phyloP scores from a whole-genome alignment of 306 rosid genomes.

The Gastrolobium villosum region DNA sequence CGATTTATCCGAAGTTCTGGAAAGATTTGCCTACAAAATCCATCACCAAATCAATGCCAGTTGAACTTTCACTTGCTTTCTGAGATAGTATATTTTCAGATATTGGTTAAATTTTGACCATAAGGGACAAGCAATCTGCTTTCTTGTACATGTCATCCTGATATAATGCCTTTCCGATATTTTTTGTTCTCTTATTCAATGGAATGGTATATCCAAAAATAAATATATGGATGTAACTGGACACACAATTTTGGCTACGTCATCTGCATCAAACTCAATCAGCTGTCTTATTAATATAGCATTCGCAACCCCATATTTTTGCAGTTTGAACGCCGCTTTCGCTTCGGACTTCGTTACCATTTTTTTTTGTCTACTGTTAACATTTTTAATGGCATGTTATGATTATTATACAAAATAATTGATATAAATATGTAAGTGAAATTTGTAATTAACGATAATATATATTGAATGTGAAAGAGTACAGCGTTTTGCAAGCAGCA shows the following conservation, averaged over 20 bases:
- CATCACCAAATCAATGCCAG: neutral
- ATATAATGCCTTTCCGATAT: neutral
- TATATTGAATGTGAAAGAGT: neutral
- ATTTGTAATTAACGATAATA: neutral
- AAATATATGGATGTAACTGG: neutral
- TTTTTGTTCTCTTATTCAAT: neutral
- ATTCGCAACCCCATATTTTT: too few relatives aligned
- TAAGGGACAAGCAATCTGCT: conserved; percentile 6
- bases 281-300: too few relatives aligned
- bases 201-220: neutral
- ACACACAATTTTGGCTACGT: neutral
- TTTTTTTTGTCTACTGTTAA: neutral
- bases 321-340: too few relatives aligned
- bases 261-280: too few relatives aligned
- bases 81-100: neutral
- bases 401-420: neutral
- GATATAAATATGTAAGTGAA: neutral
- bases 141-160: neutral
- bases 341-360: too few relatives aligned
- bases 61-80: conserved; percentile 13
- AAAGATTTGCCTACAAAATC: conserved; percentile 19
- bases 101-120: conserved; percentile 2
- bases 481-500: neutral
- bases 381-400: too few relatives aligned
- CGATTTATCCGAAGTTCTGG: neutral